Percentiles rank a stretch among this genome's conserved stretches.
These are phyloP conservation scores for Blastobotrys raffinosifermentans DNA, from an alignment of 1,139 yeast species.

Conservation along the genomic window DNA sequence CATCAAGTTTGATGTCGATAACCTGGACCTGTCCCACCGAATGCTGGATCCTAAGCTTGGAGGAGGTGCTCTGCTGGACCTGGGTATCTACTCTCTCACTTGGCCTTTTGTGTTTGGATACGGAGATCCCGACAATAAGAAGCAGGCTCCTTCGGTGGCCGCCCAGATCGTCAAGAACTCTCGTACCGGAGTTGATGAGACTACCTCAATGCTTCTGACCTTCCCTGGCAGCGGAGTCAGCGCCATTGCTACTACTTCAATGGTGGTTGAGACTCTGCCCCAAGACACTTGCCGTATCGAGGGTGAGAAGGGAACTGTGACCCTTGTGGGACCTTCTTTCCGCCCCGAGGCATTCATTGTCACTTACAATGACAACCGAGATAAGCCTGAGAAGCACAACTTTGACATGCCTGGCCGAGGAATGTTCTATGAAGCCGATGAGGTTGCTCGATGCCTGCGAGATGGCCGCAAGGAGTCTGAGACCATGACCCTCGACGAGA, in stretches of 20 bases:
- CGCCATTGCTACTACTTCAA: conserved; percentile 28
- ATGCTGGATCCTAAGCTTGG: conserved; percentile 41
- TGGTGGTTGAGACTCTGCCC: conserved; percentile 21
- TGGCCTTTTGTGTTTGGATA: conserved; percentile 32
- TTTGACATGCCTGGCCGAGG: conserved; percentile 35
- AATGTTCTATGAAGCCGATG: conserved; percentile 49
- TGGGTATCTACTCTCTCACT: conserved; percentile 54
- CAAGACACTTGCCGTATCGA: conserved; percentile 26
- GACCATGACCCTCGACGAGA: conserved; percentile 41
- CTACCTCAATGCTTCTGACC: conserved; percentile 24
- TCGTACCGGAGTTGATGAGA: conserved; percentile 29
- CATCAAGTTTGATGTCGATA: conserved; percentile 33
- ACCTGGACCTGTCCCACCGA: conserved; percentile 15
- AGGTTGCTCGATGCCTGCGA: conserved; percentile 40
- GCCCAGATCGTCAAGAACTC: conserved; percentile 20
- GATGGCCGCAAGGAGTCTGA: conserved; percentile 36
- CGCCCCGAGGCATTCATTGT: conserved; percentile 28
- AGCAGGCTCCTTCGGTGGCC: conserved; percentile 18
- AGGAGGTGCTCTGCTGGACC: conserved; percentile 56
- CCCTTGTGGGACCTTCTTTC: conserved; percentile 27
- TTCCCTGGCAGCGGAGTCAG: conserved; percentile 27
- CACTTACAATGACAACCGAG: conserved; percentile 13
- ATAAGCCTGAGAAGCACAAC: conserved; percentile 5
- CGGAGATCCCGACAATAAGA: conserved; percentile 27
- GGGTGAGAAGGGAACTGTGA: conserved; percentile 32